phyloP scores from a whole-genome alignment of 2,329 filamentous ascomycete genomes.

The Aspergillus calidoustus region DNA sequence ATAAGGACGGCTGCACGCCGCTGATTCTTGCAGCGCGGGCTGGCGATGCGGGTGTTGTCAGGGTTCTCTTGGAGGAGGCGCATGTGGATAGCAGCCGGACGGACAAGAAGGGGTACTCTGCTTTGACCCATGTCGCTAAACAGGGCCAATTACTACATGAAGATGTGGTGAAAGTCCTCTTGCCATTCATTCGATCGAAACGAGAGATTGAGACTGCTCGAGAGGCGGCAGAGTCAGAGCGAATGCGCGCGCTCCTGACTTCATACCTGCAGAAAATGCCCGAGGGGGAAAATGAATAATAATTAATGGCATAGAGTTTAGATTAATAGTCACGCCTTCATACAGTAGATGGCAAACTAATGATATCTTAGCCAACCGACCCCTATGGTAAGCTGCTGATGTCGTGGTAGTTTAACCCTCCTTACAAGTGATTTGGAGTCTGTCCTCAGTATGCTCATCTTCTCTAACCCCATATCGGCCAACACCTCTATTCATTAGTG shows the following conservation, averaged over 20 bases:
- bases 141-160: not conserved
- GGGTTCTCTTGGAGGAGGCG: not conserved
- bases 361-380: no score
- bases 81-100: not conserved
- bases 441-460: no score
- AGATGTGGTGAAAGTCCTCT: not conserved
- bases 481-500: no score
- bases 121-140: not conserved
- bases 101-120: not conserved
- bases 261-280: not conserved
- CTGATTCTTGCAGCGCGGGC: constrained; percentile 1
- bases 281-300: not conserved
- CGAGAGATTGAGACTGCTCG: not conserved
- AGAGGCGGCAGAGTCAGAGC: not conserved
- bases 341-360: no score
- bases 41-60: not conserved
- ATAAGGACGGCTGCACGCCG: not conserved
- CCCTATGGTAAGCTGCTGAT: no score
- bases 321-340: not conserved
- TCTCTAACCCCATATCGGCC: no score
- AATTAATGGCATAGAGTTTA: not conserved
- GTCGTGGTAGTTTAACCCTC: no score
- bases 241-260: not conserved
- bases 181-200: not conserved
- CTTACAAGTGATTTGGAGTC: no score